Evolutionary conservation across 2,329 filamentous ascomycete species (phyloP).

Genomic region (Fusarium poae): DNA sequence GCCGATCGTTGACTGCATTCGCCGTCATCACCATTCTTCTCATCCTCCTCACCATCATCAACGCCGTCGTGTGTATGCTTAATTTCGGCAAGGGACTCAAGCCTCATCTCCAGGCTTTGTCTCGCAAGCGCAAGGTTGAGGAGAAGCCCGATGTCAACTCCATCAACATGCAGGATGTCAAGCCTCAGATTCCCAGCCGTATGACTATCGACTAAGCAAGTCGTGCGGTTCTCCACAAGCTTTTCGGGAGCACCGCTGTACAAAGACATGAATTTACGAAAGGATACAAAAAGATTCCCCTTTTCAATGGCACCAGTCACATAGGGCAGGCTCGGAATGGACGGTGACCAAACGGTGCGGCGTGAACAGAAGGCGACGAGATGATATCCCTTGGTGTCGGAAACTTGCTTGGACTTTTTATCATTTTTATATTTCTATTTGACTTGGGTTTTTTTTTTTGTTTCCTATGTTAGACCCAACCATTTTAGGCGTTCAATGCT

Average conservation of each 20-base stretch:
- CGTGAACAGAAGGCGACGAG: slow-evolving; percentile 48
- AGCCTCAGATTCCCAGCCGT: slow-evolving; percentile 65
- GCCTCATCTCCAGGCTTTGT: slow-evolving; percentile 76
- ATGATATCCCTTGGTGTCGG: slow-evolving; percentile 49
- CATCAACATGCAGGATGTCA: slow-evolving; percentile 69
- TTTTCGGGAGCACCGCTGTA: slow-evolving; percentile 44
- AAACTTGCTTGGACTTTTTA: slow-evolving; percentile 43
- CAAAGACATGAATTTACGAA: slow-evolving; percentile 56
- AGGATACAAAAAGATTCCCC: slow-evolving; percentile 44
- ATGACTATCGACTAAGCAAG: slow-evolving; percentile 71
- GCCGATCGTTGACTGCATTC: slow-evolving; percentile 90
- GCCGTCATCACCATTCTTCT: slow-evolving; percentile 92
- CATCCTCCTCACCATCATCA: slow-evolving; percentile 88
- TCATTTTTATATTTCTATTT: slow-evolving; percentile 25
- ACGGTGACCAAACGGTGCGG: slow-evolving; percentile 46
- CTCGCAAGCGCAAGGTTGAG: slow-evolving; percentile 58
- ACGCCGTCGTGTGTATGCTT: slow-evolving; percentile 86
- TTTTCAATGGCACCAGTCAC: slow-evolving; percentile 48
- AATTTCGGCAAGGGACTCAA: slow-evolving; percentile 95
- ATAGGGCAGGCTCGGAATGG: slow-evolving; percentile 49
- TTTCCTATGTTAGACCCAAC: slow-evolving; percentile 42
- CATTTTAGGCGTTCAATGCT: slow-evolving; percentile 47
- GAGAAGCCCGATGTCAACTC: slow-evolving; percentile 70
- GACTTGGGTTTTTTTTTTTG: slow-evolving; percentile 31
- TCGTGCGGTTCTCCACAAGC: slow-evolving; percentile 21